These are phyloP conservation scores for Anthracocystis setariae DNA, from an alignment of 1,284 basidiomycete genomes.

Conservation along the genomic window DNA sequence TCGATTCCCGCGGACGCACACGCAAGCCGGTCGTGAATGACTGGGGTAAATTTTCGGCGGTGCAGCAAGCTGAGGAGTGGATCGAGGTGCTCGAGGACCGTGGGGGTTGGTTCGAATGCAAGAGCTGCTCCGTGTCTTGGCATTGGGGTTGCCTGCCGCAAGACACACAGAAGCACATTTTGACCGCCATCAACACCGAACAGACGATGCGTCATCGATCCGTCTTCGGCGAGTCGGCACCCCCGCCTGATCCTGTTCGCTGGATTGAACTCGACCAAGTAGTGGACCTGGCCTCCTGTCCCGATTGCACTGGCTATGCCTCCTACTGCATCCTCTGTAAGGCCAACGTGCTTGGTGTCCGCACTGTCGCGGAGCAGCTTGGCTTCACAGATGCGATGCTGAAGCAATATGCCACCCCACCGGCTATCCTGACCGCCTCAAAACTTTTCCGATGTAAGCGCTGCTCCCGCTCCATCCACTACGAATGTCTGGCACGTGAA, in stretches of 20 bases:
- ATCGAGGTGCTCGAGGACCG: slow-evolving; percentile 37
- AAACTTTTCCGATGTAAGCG: slow-evolving; percentile 52
- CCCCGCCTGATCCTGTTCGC: slow-evolving; percentile 17
- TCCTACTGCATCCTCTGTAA: slow-evolving; percentile 48
- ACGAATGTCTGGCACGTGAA: slow-evolving; percentile 37
- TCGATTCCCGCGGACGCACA: slow-evolving; percentile 27
- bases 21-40: slow-evolving; percentile 34
- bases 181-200: slow-evolving; percentile 35
- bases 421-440: slow-evolving; percentile 13
- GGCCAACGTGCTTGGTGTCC: slow-evolving; percentile 21
- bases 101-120: slow-evolving; percentile 56
- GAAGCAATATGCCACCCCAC: slow-evolving; percentile 24
- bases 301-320: slow-evolving; percentile 33
- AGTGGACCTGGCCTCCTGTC: slow-evolving; percentile 35
- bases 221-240: slow-evolving; percentile 18
- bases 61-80: slow-evolving; percentile 38
- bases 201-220: slow-evolving; percentile 14
- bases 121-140: slow-evolving; percentile 43
- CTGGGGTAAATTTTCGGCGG: slow-evolving; percentile 20
- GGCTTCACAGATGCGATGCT: slow-evolving; percentile 23
- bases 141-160: slow-evolving; percentile 52
- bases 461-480: slow-evolving; percentile 50
- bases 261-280: slow-evolving; percentile 37
- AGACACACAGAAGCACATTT: slow-evolving; percentile 28
- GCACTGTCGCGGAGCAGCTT: slow-evolving; percentile 21